A percentile compares a stretch with the other conserved stretches of the same genome.
These are phyloP conservation scores for Phoma sp. DNA, from an alignment of 2,329 filamentous ascomycete species.

Conservation along the genomic window DNA sequence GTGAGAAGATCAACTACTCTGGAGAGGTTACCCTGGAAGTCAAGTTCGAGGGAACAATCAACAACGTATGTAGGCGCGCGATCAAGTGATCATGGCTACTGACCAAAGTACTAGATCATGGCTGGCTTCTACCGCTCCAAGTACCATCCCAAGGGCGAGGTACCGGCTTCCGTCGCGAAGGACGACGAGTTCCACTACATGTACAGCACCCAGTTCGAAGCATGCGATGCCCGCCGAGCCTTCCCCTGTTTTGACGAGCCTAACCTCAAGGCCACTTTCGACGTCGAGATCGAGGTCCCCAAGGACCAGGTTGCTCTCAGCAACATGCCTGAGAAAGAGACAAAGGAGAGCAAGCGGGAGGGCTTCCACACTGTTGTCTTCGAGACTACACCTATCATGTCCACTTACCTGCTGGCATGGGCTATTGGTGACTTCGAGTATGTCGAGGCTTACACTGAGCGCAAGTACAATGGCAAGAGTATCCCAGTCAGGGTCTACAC, in stretches of 20 bases:
- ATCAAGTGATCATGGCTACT: not conserved
- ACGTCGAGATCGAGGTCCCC: slow-evolving; percentile 90
- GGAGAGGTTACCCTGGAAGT: slow-evolving; percentile 71
- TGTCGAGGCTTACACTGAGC: slow-evolving; percentile 86
- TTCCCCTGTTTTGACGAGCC: slow-evolving; percentile 99
- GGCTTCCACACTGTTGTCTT: slow-evolving; percentile 82
- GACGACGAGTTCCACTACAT: slow-evolving; percentile 69
- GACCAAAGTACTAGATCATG: slow-evolving; percentile 60
- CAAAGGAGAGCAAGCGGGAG: slow-evolving; percentile 72
- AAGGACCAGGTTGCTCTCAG: slow-evolving; percentile 86
- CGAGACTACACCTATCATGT: slow-evolving; percentile 91
- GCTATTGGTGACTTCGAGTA: slow-evolving; percentile 97
- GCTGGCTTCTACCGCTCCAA: slow-evolving; percentile 92
- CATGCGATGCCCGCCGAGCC: slow-evolving; percentile 89
- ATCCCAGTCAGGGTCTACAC: slow-evolving; percentile 96
- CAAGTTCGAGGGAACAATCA: slow-evolving; percentile 80
- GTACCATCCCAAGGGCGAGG: slow-evolving; percentile 80
- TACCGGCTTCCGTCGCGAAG: slow-evolving; percentile 77
- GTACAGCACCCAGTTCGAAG: slow-evolving; percentile 97
- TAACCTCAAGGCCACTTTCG: slow-evolving; percentile 94
- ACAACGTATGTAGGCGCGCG: slow-evolving; percentile 62
- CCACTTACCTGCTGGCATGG: slow-evolving; percentile 94
- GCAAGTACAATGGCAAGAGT: slow-evolving; percentile 88
- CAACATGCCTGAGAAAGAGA: slow-evolving; percentile 90
- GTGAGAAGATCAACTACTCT: slow-evolving; percentile 70